These are phyloP conservation scores for Exophiala phaeomuriformis DNA, from an alignment of 2,329 filamentous ascomycete genomes.

Conservation along the genomic window DNA sequence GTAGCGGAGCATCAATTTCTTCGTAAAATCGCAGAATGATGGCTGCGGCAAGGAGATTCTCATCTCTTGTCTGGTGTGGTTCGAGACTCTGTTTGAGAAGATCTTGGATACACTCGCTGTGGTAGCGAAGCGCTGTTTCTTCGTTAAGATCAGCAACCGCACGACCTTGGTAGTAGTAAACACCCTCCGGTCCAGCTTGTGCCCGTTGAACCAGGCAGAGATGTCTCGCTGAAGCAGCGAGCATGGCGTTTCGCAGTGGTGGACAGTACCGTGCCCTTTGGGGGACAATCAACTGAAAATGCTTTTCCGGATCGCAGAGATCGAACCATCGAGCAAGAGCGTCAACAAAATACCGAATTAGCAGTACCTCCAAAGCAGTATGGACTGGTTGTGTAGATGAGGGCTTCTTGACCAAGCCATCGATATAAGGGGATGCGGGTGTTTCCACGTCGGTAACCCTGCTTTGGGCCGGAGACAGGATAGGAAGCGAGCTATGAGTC, in stretches of 20 bases:
- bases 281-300: slow-evolving; percentile 39
- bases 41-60: slow-evolving; percentile 35
- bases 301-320: slow-evolving; percentile 36
- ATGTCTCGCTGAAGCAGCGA: slow-evolving; percentile 36
- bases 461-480: background rate
- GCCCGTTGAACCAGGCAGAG: slow-evolving; percentile 30
- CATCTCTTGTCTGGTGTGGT: slow-evolving; percentile 34
- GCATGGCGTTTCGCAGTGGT: slow-evolving; percentile 36
- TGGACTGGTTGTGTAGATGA: slow-evolving; percentile 1
- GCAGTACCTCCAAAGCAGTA: slow-evolving; percentile 9
- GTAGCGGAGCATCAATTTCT: slow-evolving; percentile 34
- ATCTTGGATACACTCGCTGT: slow-evolving; percentile 37
- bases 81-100: slow-evolving; percentile 36
- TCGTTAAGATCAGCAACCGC: slow-evolving; percentile 30
- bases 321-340: slow-evolving; percentile 34
- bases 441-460: background rate
- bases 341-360: slow-evolving; percentile 26
- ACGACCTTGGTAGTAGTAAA: slow-evolving; percentile 22
- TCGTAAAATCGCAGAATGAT: slow-evolving; percentile 38
- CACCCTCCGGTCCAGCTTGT: background rate
- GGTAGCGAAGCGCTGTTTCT: slow-evolving; percentile 37
- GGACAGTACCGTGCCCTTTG: slow-evolving; percentile 36
- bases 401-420: slow-evolving; percentile 8
- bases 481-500: slow-evolving; percentile 1
- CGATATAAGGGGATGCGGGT: background rate